Evolutionary conservation across 2,329 filamentous ascomycete genomes (phyloP).

Genomic region (Trichoderma polysporum): DNA sequence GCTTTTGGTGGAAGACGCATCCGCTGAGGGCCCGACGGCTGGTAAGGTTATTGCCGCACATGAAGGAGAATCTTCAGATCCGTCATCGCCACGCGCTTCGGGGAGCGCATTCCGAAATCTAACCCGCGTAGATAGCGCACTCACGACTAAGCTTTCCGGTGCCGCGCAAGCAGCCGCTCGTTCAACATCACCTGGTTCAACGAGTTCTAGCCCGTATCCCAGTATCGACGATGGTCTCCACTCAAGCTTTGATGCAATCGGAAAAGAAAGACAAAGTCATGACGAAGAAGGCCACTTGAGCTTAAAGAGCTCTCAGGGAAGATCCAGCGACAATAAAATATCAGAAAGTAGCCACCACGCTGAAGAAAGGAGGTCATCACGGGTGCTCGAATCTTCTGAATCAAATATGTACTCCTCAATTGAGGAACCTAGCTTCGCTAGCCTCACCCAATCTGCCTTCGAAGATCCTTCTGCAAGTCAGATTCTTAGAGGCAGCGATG

Average conservation of each 20-base stretch:
- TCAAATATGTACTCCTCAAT: constrained; percentile 71
- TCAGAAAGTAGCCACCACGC: constrained; percentile 51
- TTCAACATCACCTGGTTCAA: constrained; percentile 47
- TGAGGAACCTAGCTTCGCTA: constrained; percentile 74
- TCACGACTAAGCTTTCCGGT: constrained; percentile 49
- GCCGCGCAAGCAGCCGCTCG: constrained; percentile 62
- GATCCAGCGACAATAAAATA: constrained; percentile 60
- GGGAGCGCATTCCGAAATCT: constrained; percentile 33
- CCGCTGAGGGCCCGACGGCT: constrained; percentile 39
- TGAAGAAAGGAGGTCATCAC: constrained; percentile 46
- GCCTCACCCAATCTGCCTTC: constrained; percentile 64
- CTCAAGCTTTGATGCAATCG: constrained; percentile 55
- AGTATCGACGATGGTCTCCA: constrained; percentile 53
- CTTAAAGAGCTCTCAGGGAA: constrained; percentile 53
- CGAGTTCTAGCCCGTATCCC: constrained; percentile 52
- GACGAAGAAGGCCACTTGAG: constrained; percentile 48
- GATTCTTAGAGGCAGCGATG: constrained; percentile 81
- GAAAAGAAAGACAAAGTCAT: constrained; percentile 49
- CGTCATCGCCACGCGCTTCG: constrained; percentile 23
- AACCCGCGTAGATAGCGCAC: constrained; percentile 33
- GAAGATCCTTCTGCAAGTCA: constrained; percentile 88
- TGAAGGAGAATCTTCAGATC: constrained; percentile 22
- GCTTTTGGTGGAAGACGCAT: constrained; percentile 66
- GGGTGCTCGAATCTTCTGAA: constrained; percentile 64
- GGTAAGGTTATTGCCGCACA: constrained; percentile 26